Evolutionary conservation across 345 rosid species (phyloP).

Genomic region (Salix brachista): DNA sequence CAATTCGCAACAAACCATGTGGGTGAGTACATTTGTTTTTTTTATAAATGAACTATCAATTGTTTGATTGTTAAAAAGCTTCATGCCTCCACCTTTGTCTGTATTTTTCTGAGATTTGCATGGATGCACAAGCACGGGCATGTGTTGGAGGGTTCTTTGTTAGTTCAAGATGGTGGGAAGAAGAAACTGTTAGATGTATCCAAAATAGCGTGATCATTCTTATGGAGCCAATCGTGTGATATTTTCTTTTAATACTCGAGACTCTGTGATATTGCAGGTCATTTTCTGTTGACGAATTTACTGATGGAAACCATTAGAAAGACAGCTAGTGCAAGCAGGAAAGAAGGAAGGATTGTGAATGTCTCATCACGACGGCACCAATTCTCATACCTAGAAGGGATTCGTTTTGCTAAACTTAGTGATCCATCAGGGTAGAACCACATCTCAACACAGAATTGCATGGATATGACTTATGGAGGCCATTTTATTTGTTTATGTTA

Average conservation of each 20-base stretch:
- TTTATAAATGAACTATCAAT: no score
- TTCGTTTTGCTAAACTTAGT: slow-evolving; percentile 42
- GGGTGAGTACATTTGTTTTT: slow-evolving; percentile 24
- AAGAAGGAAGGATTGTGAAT: slow-evolving; percentile 60
- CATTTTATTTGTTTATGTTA: not conserved
- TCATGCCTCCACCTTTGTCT: no score
- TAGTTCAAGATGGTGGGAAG: no score
- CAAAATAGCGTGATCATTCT: no score
- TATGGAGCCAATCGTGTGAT: not conserved
- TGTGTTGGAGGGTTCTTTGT: no score
- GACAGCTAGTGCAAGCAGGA: slow-evolving; percentile 36
- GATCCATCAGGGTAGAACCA: no score
- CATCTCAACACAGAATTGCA: no score
- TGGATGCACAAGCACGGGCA: no score
- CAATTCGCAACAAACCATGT: slow-evolving; percentile 57
- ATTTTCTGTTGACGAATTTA: slow-evolving; percentile 47
- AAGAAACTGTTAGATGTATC: no score
- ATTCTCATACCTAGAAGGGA: slow-evolving; percentile 30
- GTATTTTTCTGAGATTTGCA: no score
- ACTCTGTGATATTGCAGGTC: slow-evolving; percentile 38
- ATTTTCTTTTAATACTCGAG: not conserved
- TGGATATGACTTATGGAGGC: not conserved
- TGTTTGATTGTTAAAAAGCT: no score
- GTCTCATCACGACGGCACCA: slow-evolving; percentile 47
- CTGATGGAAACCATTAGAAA: slow-evolving; percentile 14